Percentiles rank a stretch among this genome's conserved stretches.
Evolutionary conservation across 176 grass and related monocot species (phyloP).

Genomic region (Musa beccarii): DNA sequence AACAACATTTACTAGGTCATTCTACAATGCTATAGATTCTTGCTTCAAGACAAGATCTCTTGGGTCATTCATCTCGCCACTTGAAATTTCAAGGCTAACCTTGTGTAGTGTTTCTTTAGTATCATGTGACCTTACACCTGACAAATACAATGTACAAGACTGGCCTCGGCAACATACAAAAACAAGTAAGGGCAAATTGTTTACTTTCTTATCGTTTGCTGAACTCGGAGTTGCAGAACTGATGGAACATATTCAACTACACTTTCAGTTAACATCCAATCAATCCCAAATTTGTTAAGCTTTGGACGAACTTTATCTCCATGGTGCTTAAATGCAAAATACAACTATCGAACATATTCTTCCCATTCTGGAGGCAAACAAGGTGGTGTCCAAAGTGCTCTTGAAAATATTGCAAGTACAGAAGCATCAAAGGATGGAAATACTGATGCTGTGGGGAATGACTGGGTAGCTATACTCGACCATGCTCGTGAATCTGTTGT

Average conservation of each 20-base stretch:
- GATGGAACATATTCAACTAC: not conserved
- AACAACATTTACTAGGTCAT: not conserved
- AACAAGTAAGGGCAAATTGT: not conserved
- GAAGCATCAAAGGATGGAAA: slow-evolving; percentile 24
- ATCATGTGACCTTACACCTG: not conserved
- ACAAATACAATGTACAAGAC: not conserved
- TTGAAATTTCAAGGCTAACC: not conserved
- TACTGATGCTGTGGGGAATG: slow-evolving; percentile 23
- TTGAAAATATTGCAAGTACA: slow-evolving; percentile 27
- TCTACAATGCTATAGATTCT: not conserved
- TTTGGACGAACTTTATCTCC: slow-evolving; percentile 1
- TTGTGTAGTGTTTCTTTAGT: not conserved
- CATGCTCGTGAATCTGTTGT: slow-evolving; percentile 38
- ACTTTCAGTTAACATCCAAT: not conserved
- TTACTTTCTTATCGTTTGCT: not conserved
- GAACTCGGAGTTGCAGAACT: not conserved
- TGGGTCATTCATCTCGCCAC: not conserved
- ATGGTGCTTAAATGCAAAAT: slow-evolving; percentile 20
- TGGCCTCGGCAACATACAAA: not conserved
- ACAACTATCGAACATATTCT: slow-evolving; percentile 32
- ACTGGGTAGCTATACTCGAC: slow-evolving; percentile 52
- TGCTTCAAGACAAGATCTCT: not conserved
- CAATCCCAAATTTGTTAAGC: not conserved
- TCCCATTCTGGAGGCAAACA: slow-evolving; percentile 36
- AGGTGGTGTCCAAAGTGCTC: slow-evolving; percentile 15